Percentiles rank a stretch among this genome's conserved stretches.
Evolutionary conservation across 1,284 basidiomycete genomes (phyloP).

Genomic region (Xanthoconium separans): DNA sequence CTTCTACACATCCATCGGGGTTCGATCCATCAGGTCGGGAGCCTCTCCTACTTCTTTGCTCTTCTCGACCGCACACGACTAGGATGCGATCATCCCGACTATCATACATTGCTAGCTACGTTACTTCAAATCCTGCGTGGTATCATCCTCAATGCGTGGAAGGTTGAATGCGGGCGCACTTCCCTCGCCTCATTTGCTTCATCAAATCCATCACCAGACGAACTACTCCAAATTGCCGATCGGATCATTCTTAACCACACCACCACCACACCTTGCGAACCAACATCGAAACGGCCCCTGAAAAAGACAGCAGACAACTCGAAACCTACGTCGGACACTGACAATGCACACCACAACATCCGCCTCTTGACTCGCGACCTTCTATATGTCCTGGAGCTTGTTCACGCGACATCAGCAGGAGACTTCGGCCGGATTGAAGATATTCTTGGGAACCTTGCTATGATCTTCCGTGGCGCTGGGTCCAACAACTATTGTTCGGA

Average conservation of each 20-base stretch:
- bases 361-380: not conserved
- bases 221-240: not conserved
- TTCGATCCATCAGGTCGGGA: not conserved
- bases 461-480: conserved; percentile 30
- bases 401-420: conserved; percentile 22
- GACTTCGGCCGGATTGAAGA: conserved; percentile 34
- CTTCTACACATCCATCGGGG: not conserved
- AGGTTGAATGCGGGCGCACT: not conserved
- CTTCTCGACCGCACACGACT: not conserved
- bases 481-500: conserved; percentile 33
- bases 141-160: not conserved
- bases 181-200: not conserved
- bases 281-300: too few relatives aligned
- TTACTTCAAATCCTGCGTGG: not conserved
- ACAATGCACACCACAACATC: too few relatives aligned
- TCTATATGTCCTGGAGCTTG: conserved; percentile 16
- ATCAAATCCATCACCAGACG: not conserved
- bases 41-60: not conserved
- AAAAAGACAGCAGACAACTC: too few relatives aligned
- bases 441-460: conserved; percentile 24
- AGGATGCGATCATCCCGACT: not conserved
- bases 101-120: not conserved
- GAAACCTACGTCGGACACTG: too few relatives aligned
- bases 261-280: too few relatives aligned
- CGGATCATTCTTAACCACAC: not conserved